Evolutionary conservation across 352 stramenopile genomes (phyloP).

Genomic region (Globisporangium perplexum): DNA sequence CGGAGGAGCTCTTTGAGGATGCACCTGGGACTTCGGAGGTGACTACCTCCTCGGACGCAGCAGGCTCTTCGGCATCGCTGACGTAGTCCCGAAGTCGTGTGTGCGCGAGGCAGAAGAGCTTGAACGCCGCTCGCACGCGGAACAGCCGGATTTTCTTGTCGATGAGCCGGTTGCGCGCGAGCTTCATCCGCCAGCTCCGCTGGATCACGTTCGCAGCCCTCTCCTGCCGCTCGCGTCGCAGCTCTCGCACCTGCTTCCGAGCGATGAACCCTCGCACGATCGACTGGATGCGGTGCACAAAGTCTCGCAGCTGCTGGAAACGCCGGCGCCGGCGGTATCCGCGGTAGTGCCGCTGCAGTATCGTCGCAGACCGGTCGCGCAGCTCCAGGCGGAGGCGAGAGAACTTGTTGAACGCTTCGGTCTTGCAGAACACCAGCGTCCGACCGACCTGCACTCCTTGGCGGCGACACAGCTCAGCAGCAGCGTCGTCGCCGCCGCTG

Average conservation of each 20-base stretch:
- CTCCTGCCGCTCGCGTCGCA: slow-evolving; percentile 25
- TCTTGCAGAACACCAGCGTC: slow-evolving; percentile 64
- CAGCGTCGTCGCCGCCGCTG: not conserved
- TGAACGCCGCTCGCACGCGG: slow-evolving; percentile 25
- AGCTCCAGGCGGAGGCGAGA: slow-evolving; percentile 40
- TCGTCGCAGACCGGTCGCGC: slow-evolving; percentile 23
- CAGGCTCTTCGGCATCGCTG: slow-evolving; percentile 1
- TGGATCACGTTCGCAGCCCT: slow-evolving; percentile 28
- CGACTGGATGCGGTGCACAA: slow-evolving; percentile 30
- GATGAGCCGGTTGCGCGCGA: slow-evolving; percentile 13
- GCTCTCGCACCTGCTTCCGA: slow-evolving; percentile 22
- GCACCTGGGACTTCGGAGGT: not conserved
- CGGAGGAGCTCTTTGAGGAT: not conserved
- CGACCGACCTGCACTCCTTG: slow-evolving; percentile 54
- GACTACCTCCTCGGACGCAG: not conserved
- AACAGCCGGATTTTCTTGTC: slow-evolving; percentile 27
- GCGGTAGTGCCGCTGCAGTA: slow-evolving; percentile 41
- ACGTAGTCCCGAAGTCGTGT: not conserved
- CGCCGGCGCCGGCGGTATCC: slow-evolving; percentile 31
- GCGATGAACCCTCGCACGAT: slow-evolving; percentile 43
- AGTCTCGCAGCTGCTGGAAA: slow-evolving; percentile 29
- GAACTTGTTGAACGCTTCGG: slow-evolving; percentile 45
- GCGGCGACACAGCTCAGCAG: slow-evolving; percentile 7
- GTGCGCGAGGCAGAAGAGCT: slow-evolving; percentile 17
- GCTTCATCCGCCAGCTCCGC: slow-evolving; percentile 15